Evolutionary conservation across 352 stramenopile genomes (phyloP).

Genomic region (Chrysophaeum taylorii): DNA sequence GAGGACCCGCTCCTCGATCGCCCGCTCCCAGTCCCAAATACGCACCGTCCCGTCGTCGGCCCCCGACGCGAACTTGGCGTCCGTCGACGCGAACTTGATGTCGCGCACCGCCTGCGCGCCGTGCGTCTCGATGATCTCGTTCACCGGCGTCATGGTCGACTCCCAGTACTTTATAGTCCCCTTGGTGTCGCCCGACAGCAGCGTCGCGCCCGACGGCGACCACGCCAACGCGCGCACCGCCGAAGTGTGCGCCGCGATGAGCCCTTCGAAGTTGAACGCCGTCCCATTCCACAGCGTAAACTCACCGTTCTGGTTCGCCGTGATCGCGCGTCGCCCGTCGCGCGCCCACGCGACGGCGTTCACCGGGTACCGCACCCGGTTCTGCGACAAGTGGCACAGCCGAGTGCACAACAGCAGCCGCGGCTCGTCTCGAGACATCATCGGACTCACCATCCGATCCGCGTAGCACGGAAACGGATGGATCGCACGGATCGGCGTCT

Average conservation of each 20-base stretch:
- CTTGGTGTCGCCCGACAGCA: constrained; percentile 57
- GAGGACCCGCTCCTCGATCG: constrained; percentile 74
- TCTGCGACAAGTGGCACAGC: constrained; percentile 26
- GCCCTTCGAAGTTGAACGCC: constrained; percentile 94
- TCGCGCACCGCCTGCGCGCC: constrained; percentile 74
- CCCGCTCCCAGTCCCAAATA: constrained; percentile 64
- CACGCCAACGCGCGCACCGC: constrained; percentile 54
- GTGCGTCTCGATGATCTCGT: constrained; percentile 48
- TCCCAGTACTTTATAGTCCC: constrained; percentile 67
- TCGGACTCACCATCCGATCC: neutral
- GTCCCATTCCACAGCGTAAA: constrained; percentile 96
- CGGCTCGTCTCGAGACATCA: neutral
- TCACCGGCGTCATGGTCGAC: constrained; percentile 49
- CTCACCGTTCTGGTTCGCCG: constrained; percentile 82
- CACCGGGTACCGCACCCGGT: constrained; percentile 76
- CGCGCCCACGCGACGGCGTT: constrained; percentile 89
- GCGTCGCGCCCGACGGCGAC: constrained; percentile 53
- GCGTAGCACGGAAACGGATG: constrained; percentile 26
- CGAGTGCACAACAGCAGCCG: neutral
- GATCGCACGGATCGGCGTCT: too few species aligned
- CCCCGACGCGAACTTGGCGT: constrained; percentile 95
- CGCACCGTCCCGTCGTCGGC: constrained; percentile 91
- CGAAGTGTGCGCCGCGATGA: constrained; percentile 63
- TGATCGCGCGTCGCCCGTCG: constrained; percentile 82
- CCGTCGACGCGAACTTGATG: constrained; percentile 85